Conservation (phyloP, 768 basidiomycete genomes). For the Russula olivacea region DNA sequence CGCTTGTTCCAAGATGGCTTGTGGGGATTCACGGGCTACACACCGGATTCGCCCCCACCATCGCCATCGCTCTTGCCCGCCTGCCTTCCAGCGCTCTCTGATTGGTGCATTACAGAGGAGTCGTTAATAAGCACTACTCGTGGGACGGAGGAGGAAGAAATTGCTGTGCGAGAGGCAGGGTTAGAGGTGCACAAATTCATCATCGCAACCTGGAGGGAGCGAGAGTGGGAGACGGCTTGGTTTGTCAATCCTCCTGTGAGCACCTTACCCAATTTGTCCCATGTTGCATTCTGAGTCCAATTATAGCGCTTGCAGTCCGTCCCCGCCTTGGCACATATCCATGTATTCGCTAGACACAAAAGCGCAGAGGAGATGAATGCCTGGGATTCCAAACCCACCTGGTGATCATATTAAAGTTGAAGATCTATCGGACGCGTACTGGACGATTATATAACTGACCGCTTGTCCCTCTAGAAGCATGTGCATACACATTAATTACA, state of each 20-base stretch:
- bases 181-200: constrained; percentile 60
- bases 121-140: constrained; percentile 48
- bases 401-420: background rate
- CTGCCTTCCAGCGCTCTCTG: constrained; percentile 56
- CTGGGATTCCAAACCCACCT: background rate
- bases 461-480: too few species aligned
- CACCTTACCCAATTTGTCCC: background rate
- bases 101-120: constrained; percentile 65
- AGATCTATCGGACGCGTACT: too few species aligned
- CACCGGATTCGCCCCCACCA: constrained; percentile 42
- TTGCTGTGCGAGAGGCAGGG: constrained; percentile 45
- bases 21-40: constrained; percentile 72
- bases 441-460: too few species aligned
- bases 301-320: constrained; percentile 74
- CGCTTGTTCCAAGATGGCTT: constrained; percentile 71
- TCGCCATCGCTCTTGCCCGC: constrained; percentile 52
- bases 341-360: constrained; percentile 72
- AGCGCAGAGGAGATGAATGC: constrained; percentile 23
- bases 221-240: constrained; percentile 87
- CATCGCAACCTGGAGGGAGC: constrained; percentile 57
- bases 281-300: background rate
- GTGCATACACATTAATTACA: too few species aligned
- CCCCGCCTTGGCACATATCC: constrained; percentile 75
- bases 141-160: constrained; percentile 49
- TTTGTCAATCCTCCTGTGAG: constrained; percentile 84